Percentiles rank a stretch among this genome's conserved stretches.
These are phyloP conservation scores for Lasiosphaeriaceae sp. DNA, from an alignment of 495 filamentous ascomycete species.

Conservation along the genomic window DNA sequence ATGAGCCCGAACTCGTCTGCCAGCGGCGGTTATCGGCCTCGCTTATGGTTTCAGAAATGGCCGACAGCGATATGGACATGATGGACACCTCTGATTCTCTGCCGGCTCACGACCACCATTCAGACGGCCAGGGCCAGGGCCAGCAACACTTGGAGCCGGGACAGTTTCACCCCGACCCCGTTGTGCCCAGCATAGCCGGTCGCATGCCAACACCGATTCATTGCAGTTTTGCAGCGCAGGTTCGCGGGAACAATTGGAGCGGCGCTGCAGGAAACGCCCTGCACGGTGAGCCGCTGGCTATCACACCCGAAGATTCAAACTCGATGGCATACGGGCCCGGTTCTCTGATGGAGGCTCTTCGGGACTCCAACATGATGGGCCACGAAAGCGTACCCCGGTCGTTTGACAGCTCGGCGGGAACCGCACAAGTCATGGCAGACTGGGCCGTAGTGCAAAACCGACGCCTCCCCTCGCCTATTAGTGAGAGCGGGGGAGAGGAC, in stretches of 20 bases:
- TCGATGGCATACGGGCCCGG: slow-evolving; percentile 24
- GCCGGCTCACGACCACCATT: neutral
- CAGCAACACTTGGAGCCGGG: slow-evolving; percentile 31
- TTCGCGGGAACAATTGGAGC: slow-evolving; percentile 41
- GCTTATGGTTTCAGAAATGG: slow-evolving; percentile 14
- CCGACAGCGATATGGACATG: slow-evolving; percentile 56
- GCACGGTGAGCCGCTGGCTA: slow-evolving; percentile 25
- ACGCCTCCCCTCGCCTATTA: slow-evolving; percentile 67
- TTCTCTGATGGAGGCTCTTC: neutral
- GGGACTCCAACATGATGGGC: slow-evolving; percentile 13
- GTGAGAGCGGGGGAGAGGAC: slow-evolving; percentile 58
- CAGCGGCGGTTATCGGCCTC: slow-evolving; percentile 5
- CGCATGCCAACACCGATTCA: slow-evolving; percentile 55
- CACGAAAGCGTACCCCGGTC: slow-evolving; percentile 31
- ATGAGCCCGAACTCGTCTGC: slow-evolving; percentile 22
- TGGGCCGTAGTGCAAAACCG: slow-evolving; percentile 47
- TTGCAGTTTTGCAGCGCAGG: slow-evolving; percentile 43
- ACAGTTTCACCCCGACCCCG: slow-evolving; percentile 19
- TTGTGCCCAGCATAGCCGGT: slow-evolving; percentile 28
- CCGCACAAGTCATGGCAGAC: slow-evolving; percentile 35
- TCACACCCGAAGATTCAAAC: slow-evolving; percentile 40
- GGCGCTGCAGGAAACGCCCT: slow-evolving; percentile 20
- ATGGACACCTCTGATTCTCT: slow-evolving; percentile 30
- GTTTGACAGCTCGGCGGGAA: slow-evolving; percentile 31
- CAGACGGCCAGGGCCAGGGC: slow-evolving; percentile 14